Evolutionary conservation across 208 protist species (phyloP).

Genomic region (Trypanosoma rangeli): DNA sequence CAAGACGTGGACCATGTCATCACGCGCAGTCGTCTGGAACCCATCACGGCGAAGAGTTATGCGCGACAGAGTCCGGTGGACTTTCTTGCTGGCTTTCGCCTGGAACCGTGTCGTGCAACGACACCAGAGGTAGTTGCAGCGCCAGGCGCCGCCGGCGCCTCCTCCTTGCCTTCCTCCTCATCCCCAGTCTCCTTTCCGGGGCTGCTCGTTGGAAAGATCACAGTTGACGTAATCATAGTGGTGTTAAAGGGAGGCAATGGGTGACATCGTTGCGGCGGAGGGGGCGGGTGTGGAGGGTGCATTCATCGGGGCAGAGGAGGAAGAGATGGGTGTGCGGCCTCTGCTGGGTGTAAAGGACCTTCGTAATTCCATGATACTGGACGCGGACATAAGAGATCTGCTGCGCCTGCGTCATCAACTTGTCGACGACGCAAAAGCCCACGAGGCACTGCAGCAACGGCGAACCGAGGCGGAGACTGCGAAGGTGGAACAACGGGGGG

Average conservation of each 20-base stretch:
- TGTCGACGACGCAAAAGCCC: conserved; percentile 46
- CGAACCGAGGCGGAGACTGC: conserved; percentile 27
- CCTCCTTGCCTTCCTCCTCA: conserved; percentile 1
- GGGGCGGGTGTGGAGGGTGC: background rate
- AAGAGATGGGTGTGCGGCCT: conserved; percentile 32
- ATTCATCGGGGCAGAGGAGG: background rate
- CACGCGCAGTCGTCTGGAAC: conserved; percentile 56
- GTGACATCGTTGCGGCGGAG: background rate
- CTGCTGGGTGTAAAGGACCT: conserved; percentile 79
- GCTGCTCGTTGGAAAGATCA: conserved; percentile 55
- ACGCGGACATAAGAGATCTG: conserved; percentile 59
- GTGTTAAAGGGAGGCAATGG: background rate
- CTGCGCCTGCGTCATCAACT: conserved; percentile 51
- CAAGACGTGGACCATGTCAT: conserved; percentile 63
- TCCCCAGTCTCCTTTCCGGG: conserved; percentile 9
- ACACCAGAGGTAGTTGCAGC: conserved; percentile 2
- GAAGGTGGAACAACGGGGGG: conserved; percentile 31
- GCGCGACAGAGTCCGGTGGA: conserved; percentile 51
- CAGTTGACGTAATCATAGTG: conserved; percentile 64
- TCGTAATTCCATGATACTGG: conserved; percentile 68
- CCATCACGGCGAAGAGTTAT: conserved; percentile 73
- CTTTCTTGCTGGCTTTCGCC: conserved; percentile 42
- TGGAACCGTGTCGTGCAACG: background rate
- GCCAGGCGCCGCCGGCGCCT: background rate
- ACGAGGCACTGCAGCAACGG: conserved; percentile 40